Conservation (phyloP, 306 rosid species). For the Lathyrus tuberosus region DNA sequence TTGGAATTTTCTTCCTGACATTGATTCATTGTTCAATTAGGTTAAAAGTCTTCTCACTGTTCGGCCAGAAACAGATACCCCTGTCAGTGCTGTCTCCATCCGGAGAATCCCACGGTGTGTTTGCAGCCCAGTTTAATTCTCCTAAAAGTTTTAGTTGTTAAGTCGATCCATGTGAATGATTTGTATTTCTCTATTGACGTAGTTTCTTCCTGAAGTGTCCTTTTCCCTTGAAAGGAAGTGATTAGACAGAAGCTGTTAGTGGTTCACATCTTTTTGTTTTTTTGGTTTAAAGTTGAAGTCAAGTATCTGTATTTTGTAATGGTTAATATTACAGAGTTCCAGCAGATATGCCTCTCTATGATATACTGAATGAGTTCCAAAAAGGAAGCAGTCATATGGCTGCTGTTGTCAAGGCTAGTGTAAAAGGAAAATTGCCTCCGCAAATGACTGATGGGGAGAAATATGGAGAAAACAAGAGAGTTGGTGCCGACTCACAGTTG, state of each 20-base stretch:
- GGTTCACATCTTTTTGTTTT: not conserved
- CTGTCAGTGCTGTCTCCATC: constrained; percentile 90
- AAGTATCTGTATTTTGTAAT: constrained; percentile 37
- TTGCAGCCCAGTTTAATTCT: constrained; percentile 16
- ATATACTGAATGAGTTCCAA: constrained; percentile 94
- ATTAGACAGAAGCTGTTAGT: not conserved
- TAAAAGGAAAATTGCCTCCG: constrained; percentile 53
- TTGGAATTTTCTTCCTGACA: constrained; percentile 24
- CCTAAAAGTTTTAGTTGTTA: constrained; percentile 11
- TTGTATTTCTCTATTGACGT: constrained; percentile 5
- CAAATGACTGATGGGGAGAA: constrained; percentile 56
- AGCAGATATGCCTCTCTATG: constrained; percentile 96
- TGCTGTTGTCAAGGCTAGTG: constrained; percentile 80
- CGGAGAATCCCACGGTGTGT: constrained; percentile 91
- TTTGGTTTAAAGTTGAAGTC: not conserved
- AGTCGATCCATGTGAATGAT: not conserved
- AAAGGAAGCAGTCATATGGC: constrained; percentile 99
- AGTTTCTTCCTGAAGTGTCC: not conserved
- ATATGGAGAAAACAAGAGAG: constrained; percentile 44
- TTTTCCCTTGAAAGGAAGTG: constrained; percentile 24
- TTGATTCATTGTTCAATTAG: constrained; percentile 46
- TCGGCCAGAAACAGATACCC: constrained; percentile 97
- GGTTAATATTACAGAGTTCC: constrained; percentile 74
- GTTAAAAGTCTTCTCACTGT: constrained; percentile 95
- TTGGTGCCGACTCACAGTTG: constrained; percentile 51